These are phyloP conservation scores for Saccharomycopsis olivae DNA, from an alignment of 805 yeast genomes.

Conservation along the genomic window DNA sequence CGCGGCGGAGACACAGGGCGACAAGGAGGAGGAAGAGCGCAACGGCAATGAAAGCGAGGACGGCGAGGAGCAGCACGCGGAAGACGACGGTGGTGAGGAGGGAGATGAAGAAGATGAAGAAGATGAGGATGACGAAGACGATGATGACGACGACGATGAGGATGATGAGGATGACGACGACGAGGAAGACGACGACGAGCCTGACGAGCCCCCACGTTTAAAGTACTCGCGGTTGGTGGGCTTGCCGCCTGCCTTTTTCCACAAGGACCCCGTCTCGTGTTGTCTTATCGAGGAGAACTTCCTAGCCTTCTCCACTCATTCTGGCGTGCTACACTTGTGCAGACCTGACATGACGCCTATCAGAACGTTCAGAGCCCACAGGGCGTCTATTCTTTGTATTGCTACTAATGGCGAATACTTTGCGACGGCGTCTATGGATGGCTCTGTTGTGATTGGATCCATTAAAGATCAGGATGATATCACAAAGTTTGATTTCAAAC, in stretches of 20 bases:
- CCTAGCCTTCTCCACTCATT: conserved; percentile 79
- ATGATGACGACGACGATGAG: conserved; percentile 20
- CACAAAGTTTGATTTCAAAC: conserved; percentile 66
- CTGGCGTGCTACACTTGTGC: conserved; percentile 69
- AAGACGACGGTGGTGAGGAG: conserved; percentile 4
- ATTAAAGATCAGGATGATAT: conserved; percentile 51
- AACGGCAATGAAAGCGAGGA: too few relatives aligned
- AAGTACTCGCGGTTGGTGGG: conserved; percentile 62
- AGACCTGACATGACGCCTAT: conserved; percentile 47
- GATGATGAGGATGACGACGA: conserved; percentile 22
- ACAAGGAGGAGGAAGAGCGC: too few relatives aligned
- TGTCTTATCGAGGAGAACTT: conserved; percentile 48
- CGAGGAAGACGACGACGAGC: conserved; percentile 21
- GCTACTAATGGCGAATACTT: conserved; percentile 64
- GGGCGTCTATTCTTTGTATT: conserved; percentile 70
- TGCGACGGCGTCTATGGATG: conserved; percentile 90
- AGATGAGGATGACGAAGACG: conserved; percentile 19
- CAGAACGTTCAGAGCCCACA: conserved; percentile 72
- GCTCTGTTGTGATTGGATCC: conserved; percentile 78
- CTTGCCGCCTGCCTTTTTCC: conserved; percentile 62
- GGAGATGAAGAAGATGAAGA: conserved; percentile 20
- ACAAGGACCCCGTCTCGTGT: conserved; percentile 69
- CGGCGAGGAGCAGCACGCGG: too few relatives aligned
- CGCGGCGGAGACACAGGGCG: too few relatives aligned
- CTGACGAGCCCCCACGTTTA: conserved; percentile 46